Evolutionary conservation across 1,284 basidiomycete genomes (phyloP).

Genomic region (Earliella scabrosa): DNA sequence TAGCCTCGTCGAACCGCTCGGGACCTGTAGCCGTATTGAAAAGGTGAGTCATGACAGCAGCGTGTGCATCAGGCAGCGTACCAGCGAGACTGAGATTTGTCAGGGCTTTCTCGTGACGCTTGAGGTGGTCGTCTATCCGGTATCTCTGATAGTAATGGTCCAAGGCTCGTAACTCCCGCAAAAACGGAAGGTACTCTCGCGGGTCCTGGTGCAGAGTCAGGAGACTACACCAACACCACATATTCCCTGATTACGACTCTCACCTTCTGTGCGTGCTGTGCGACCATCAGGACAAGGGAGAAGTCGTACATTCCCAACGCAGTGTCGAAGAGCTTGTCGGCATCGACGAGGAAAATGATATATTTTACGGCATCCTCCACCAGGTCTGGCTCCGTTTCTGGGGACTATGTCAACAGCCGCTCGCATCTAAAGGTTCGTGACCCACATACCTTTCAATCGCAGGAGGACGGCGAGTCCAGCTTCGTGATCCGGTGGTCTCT

Average conservation of each 20-base stretch:
- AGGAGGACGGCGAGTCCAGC: slow-evolving; percentile 82
- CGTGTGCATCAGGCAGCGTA: slow-evolving; percentile 32
- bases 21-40: slow-evolving; percentile 53
- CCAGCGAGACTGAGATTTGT: slow-evolving; percentile 79
- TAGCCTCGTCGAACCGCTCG: slow-evolving; percentile 78
- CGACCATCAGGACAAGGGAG: slow-evolving; percentile 92
- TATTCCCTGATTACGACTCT: slow-evolving; percentile 4
- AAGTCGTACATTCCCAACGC: slow-evolving; percentile 99
- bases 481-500: slow-evolving; percentile 91
- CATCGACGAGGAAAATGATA: slow-evolving; percentile 97
- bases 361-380: slow-evolving; percentile 98
- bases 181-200: slow-evolving; percentile 96
- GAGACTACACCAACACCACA: background rate
- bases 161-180: slow-evolving; percentile 85
- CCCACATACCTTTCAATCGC: slow-evolving; percentile 76
- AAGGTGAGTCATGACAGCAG: background rate
- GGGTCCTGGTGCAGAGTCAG: slow-evolving; percentile 71
- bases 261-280: slow-evolving; percentile 96
- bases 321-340: slow-evolving; percentile 90
- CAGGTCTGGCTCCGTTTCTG: slow-evolving; percentile 73
- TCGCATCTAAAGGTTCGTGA: too few relatives aligned
- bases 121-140: slow-evolving; percentile 93
- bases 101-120: slow-evolving; percentile 78
- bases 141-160: slow-evolving; percentile 87
- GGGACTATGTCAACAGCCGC: background rate